phyloP scores from a whole-genome alignment of 1,139 yeast genomes.

The Suhomyces bokatorum region DNA sequence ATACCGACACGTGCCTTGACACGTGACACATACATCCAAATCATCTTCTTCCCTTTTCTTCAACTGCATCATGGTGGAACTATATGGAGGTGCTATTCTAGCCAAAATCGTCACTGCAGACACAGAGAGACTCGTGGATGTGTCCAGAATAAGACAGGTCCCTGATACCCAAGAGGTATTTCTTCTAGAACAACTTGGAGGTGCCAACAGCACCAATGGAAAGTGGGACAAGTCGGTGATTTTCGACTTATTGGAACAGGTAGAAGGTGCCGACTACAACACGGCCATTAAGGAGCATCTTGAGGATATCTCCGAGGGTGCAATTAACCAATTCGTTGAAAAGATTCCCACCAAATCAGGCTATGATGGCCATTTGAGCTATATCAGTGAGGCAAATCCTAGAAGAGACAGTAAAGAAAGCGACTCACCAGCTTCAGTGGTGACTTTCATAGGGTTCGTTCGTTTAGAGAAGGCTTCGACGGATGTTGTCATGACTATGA shows the following conservation, averaged over 20 bases:
- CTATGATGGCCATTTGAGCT: conserved; percentile 13
- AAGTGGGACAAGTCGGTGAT: conserved; percentile 61
- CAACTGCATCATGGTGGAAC: conserved; percentile 6
- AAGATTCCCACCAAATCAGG: conserved; percentile 13
- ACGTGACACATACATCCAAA: background rate
- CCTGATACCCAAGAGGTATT: conserved; percentile 92
- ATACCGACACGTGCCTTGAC: background rate
- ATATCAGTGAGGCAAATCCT: conserved; percentile 28
- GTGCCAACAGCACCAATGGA: conserved; percentile 20
- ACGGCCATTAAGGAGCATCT: conserved; percentile 44
- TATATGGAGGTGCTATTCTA: conserved; percentile 81
- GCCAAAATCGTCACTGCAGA: conserved; percentile 47
- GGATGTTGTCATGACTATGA: conserved; percentile 63
- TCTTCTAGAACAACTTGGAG: conserved; percentile 40
- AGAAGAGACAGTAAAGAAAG: conserved; percentile 52
- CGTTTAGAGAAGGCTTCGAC: conserved; percentile 53
- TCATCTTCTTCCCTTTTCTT: no score
- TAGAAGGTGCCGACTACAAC: conserved; percentile 37
- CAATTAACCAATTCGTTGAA: conserved; percentile 12
- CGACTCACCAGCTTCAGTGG: conserved; percentile 26
- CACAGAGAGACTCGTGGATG: conserved; percentile 55
- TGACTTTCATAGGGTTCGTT: conserved; percentile 53
- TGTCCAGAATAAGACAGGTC: conserved; percentile 69
- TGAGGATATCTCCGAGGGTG: conserved; percentile 37
- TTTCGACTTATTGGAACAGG: conserved; percentile 67